Percentiles rank a stretch among this genome's conserved stretches.
These are phyloP conservation scores for Dioscorea dumetorum DNA, from an alignment of 106 monocot species.

Conservation along the genomic window DNA sequence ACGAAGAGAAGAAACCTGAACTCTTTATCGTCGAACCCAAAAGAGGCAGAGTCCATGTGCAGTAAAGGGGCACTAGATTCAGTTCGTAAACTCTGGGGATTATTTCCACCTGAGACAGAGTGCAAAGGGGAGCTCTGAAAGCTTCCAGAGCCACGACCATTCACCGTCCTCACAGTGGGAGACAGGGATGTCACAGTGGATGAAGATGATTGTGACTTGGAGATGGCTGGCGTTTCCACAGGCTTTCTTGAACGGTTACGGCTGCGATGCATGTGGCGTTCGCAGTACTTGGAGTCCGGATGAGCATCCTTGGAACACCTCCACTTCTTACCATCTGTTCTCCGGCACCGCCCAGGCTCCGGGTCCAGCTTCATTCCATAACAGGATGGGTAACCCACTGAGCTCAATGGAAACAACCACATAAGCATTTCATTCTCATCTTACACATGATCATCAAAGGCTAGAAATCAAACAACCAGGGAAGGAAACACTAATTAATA, in stretches of 20 bases:
- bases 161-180: constrained; percentile 3
- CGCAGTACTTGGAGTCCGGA: constrained; percentile 86
- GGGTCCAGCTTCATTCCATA: constrained; percentile 75
- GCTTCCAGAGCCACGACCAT: constrained; percentile 4
- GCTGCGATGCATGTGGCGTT: constrained; percentile 78
- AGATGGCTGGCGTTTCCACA: constrained; percentile 46
- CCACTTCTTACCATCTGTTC: constrained; percentile 81
- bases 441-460: no score
- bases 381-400: constrained; percentile 46
- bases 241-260: constrained; percentile 94
- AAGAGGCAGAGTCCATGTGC: no score
- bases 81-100: neutral
- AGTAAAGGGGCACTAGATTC: no score
- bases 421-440: no score
- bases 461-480: no score
- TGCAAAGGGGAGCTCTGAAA: neutral
- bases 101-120: neutral
- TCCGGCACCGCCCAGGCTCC: constrained; percentile 67
- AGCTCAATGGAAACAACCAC: neutral
- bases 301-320: constrained; percentile 66
- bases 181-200: constrained; percentile 11
- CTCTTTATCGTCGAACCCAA: neutral
- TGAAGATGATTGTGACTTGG: constrained; percentile 16
- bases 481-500: no score
- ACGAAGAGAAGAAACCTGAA: constrained; percentile 3